These are phyloP conservation scores for Pseudocercospora macadamiae DNA, from an alignment of 2,329 filamentous ascomycete species.

Conservation along the genomic window DNA sequence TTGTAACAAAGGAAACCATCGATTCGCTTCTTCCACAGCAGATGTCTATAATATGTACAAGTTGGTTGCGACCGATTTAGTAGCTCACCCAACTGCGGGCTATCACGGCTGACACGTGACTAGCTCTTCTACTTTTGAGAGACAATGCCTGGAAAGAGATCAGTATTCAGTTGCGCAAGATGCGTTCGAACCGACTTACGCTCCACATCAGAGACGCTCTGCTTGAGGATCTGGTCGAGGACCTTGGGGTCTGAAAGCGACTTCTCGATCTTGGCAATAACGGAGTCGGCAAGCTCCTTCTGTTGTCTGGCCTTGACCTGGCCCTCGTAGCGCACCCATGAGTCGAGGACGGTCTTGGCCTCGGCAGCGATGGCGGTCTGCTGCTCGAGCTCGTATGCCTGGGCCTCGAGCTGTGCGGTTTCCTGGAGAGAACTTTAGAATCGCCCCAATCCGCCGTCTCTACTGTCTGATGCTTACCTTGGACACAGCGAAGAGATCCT, in stretches of 20 bases:
- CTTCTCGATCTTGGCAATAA: conserved; percentile 98
- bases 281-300: conserved; percentile 85
- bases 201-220: conserved; percentile 95
- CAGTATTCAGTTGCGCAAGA: conserved; percentile 7
- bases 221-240: conserved; percentile 95
- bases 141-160: conserved; percentile 27
- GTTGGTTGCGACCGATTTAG: conserved; percentile 5
- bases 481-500: conserved; percentile 94
- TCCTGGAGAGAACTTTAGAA: conserved; percentile 62
- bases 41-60: conserved; percentile 32
- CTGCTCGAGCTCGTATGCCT: conserved; percentile 98
- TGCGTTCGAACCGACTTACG: conserved; percentile 61
- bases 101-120: conserved; percentile 15
- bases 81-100: conserved; percentile 2
- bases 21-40: conserved; percentile 23
- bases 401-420: conserved; percentile 91
- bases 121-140: conserved; percentile 29
- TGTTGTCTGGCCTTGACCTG: conserved; percentile 99
- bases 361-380: conserved; percentile 87
- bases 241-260: conserved; percentile 97
- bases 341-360: conserved; percentile 94
- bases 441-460: neutral
- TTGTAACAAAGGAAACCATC: conserved; percentile 25
- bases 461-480: conserved; percentile 65
- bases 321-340: conserved; percentile 97